phyloP scores from a whole-genome alignment of 208 protist genomes.

The Acanthamoeba healyi region DNA sequence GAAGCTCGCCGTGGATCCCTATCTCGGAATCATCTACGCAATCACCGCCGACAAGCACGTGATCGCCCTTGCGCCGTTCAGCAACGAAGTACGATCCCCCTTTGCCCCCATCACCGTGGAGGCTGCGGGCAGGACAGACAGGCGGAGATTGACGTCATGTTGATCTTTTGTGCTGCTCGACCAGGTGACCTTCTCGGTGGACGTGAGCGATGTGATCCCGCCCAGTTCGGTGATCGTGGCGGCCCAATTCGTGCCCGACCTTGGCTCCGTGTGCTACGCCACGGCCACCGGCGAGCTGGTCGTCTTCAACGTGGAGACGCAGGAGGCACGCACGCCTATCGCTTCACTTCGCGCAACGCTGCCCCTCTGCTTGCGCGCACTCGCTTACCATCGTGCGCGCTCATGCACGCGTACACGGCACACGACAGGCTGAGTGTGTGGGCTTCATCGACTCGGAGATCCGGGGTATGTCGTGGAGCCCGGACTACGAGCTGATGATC shows the following conservation, averaged over 20 bases:
- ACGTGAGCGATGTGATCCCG: slow-evolving; percentile 49
- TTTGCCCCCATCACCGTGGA: background rate
- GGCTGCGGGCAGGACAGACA: background rate
- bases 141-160: no score
- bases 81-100: background rate
- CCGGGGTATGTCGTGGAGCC: slow-evolving; percentile 80
- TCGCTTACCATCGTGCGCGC: no score
- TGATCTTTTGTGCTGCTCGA: background rate
- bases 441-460: slow-evolving; percentile 82
- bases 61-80: background rate
- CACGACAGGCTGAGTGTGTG: slow-evolving; percentile 78
- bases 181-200: background rate
- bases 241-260: slow-evolving; percentile 52
- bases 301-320: slow-evolving; percentile 55
- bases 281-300: slow-evolving; percentile 43
- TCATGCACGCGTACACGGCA: no score
- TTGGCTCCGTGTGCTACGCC: slow-evolving; percentile 31
- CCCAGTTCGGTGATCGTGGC: background rate
- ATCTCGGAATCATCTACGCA: slow-evolving; percentile 28
- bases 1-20: slow-evolving; percentile 55
- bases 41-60: slow-evolving; percentile 30
- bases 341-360: background rate
- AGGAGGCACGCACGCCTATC: background rate
- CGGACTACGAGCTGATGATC: slow-evolving; percentile 81
- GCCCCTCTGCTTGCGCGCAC: background rate